Evolutionary conservation across 2,329 filamentous ascomycete genomes (phyloP).

Genomic region (Penicillium sp.): DNA sequence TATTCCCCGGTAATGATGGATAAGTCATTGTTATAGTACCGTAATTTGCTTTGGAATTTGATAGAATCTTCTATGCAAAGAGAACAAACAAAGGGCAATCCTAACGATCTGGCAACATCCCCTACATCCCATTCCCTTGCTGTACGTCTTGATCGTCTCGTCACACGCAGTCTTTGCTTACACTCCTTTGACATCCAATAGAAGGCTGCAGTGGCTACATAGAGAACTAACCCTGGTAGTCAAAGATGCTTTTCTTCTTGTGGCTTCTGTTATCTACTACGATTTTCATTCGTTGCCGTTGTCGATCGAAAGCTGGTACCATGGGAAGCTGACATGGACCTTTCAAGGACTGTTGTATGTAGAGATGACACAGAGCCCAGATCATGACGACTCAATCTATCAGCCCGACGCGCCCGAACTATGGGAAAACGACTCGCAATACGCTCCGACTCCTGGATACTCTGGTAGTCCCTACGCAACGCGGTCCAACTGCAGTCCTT

Average conservation of each 20-base stretch:
- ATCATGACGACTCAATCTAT: not conserved
- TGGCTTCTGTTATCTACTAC: conserved; percentile 4
- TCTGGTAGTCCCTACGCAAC: conserved; percentile 2
- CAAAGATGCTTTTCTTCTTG: not conserved
- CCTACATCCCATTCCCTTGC: not conserved
- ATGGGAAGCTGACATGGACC: conserved; percentile 1
- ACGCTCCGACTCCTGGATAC: conserved; percentile 32
- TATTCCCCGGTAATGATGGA: not conserved
- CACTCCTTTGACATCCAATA: conserved; percentile 6
- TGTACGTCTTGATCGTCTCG: not conserved
- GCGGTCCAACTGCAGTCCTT: conserved; percentile 9
- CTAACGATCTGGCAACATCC: conserved; percentile 6
- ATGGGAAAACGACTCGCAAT: conserved; percentile 37
- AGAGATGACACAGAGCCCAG: conserved; percentile 1
- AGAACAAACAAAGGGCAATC: conserved; percentile 2
- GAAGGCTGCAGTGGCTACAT: conserved; percentile 3
- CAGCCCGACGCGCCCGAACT: not conserved
- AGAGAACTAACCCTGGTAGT: conserved; percentile 1
- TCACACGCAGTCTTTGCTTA: conserved; percentile 6
- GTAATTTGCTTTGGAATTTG: conserved; percentile 2
- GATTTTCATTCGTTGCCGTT: not conserved
- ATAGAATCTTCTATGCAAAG: conserved; percentile 7
- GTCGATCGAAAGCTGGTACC: conserved; percentile 1
- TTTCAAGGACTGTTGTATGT: not conserved
- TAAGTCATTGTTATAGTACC: conserved; percentile 6